A percentile compares a stretch with the other conserved stretches of the same genome.
Evolutionary conservation across 768 basidiomycete genomes (phyloP).

Genomic region (Boletus fagicola): DNA sequence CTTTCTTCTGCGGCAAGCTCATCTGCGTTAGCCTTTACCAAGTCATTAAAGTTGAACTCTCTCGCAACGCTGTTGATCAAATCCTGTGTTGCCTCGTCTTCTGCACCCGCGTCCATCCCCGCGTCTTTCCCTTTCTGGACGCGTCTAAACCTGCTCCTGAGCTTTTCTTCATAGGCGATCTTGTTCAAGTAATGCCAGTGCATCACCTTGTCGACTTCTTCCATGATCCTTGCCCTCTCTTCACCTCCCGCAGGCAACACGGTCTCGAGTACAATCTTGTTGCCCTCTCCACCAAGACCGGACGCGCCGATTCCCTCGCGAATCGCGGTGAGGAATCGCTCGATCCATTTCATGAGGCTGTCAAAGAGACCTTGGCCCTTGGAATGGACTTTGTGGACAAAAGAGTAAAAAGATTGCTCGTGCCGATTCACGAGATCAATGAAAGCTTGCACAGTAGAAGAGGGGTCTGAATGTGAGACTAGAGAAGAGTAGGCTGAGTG

Average conservation of each 20-base stretch:
- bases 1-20: constrained; percentile 77
- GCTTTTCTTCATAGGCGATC: constrained; percentile 86
- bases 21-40: constrained; percentile 73
- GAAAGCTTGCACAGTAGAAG: constrained; percentile 85
- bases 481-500: constrained; percentile 1
- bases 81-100: constrained; percentile 76
- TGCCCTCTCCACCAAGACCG: constrained; percentile 5
- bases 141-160: constrained; percentile 80
- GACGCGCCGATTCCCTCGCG: constrained; percentile 78
- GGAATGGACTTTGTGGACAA: constrained; percentile 97
- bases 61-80: constrained; percentile 79
- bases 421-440: constrained; percentile 92
- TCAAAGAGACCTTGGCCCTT: constrained; percentile 95
- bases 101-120: constrained; percentile 56
- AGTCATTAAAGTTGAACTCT: constrained; percentile 78
- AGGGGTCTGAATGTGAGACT: constrained; percentile 85
- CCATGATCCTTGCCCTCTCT: constrained; percentile 73
- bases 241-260: constrained; percentile 79
- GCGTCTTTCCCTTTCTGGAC: constrained; percentile 42
- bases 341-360: constrained; percentile 94
- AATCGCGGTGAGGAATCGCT: constrained; percentile 86
- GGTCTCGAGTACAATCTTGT: constrained; percentile 75
- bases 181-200: constrained; percentile 95
- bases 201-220: constrained; percentile 86
- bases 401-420: constrained; percentile 92